Evolutionary conservation across 1,284 basidiomycete species (phyloP).

Genomic region (Moesziomyces antarcticus): DNA sequence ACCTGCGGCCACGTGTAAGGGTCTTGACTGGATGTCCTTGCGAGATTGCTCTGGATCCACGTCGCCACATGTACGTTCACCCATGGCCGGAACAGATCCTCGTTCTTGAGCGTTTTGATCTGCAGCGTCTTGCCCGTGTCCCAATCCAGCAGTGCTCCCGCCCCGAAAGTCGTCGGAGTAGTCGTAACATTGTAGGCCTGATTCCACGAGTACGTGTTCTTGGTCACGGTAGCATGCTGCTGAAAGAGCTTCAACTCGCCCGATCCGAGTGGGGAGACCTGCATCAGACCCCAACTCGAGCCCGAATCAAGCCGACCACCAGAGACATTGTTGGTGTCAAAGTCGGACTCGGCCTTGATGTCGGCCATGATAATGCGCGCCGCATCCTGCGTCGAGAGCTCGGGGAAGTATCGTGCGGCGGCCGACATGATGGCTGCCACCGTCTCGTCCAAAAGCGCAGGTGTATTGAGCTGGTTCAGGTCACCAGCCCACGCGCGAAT

Average conservation of each 20-base stretch:
- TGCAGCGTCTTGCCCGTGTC: slow-evolving; percentile 48
- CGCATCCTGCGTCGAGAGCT: slow-evolving; percentile 55
- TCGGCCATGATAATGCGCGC: slow-evolving; percentile 60
- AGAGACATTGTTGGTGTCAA: slow-evolving; percentile 34
- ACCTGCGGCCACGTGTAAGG: slow-evolving; percentile 56
- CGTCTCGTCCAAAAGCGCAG: slow-evolving; percentile 55
- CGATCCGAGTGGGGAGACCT: slow-evolving; percentile 55
- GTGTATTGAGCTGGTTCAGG: slow-evolving; percentile 40
- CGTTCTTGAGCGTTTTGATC: slow-evolving; percentile 27
- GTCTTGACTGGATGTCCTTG: slow-evolving; percentile 55
- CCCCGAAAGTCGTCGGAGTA: slow-evolving; percentile 6
- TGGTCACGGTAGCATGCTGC: slow-evolving; percentile 35
- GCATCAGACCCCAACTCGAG: slow-evolving; percentile 58
- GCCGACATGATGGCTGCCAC: slow-evolving; percentile 61
- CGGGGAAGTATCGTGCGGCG: slow-evolving; percentile 63
- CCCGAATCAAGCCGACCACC: slow-evolving; percentile 60
- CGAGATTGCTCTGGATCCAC: slow-evolving; percentile 64
- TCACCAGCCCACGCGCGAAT: slow-evolving; percentile 64
- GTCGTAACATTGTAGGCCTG: slow-evolving; percentile 29
- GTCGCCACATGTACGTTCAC: slow-evolving; percentile 64
- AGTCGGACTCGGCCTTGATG: slow-evolving; percentile 65
- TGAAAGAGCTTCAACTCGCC: slow-evolving; percentile 56
- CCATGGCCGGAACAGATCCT: slow-evolving; percentile 63
- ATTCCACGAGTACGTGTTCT: slow-evolving; percentile 55
- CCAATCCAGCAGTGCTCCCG: slow-evolving; percentile 57